Base-by-base conservation (phyloP, 805 yeast species). In the Vanderwaltozyma tropicalis region DNA sequence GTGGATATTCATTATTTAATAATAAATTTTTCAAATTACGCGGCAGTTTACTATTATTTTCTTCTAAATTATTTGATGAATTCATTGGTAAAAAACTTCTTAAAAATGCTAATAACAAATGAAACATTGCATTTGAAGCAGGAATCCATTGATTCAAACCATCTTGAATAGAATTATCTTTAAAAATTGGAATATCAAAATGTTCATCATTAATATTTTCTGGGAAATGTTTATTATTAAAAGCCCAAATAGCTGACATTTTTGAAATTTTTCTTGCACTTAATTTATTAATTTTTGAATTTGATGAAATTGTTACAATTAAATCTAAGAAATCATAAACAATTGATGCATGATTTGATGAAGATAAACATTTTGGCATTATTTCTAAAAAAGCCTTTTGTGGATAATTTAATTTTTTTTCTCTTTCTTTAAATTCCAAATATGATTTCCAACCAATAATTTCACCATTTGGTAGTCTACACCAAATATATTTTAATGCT, bases 231-330 rank as follows among this genome's bases (percentile, higher is more conserved):
- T 45, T 38, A 14, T 47, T 50, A 35, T 76, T 72, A 50, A 87
- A 87, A 0, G 95, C 96, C 95, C 95, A 87, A 18, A 84, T 62
- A 7, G 89, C 88, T 28, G 89, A 80, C 76, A 87, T 71, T 46
- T 82, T 78, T 11, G 92, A 69, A 14, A 87, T 70, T 52, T 84
- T 85, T 34, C 87, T 69, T 0, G 92, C 94, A 50, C 83, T 76
- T 67, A 87, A 63, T 50, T 80, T 76, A 51, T 86, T 85, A 30
- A 76, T 74, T 48, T 77, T 80, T 3, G 94, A 76, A 59, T 85
- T 82, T 9, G 94, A 76, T 0, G 94, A 78, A 30, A 87, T 61
- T 10, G 86, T 71, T 10, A 85, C 82, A 31, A 88, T 62, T 26
- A 87, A 67, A 52, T 87, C 95, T 49, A 86, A 72, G 50, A 86